A percentile compares a stretch with the other conserved stretches of the same genome.
Evolutionary conservation across 192 early-diverging fungal species (phyloP).

Genomic region (Coemansia sp.): DNA sequence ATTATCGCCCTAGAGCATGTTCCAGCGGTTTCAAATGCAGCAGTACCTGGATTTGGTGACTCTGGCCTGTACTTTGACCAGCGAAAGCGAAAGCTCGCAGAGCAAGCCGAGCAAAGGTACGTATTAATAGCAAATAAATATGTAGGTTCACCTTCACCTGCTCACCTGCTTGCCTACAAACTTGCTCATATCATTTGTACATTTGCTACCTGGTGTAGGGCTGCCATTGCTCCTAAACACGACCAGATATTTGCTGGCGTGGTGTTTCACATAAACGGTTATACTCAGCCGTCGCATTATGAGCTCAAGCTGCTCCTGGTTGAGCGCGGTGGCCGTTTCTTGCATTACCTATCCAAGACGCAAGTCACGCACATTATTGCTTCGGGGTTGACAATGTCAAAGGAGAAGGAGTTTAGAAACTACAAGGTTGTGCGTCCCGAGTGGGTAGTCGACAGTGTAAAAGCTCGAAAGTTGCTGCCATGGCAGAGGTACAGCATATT

Average conservation of each 20-base stretch:
- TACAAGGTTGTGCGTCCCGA: slow-evolving; percentile 70
- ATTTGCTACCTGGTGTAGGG: neutral
- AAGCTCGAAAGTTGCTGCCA: slow-evolving; percentile 60
- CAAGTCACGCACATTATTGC: slow-evolving; percentile 72
- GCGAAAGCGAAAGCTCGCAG: slow-evolving; percentile 46
- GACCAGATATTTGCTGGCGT: slow-evolving; percentile 41
- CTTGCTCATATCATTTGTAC: neutral
- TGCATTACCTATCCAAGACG: slow-evolving; percentile 61
- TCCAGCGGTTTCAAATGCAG: neutral
- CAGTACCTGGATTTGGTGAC: slow-evolving; percentile 34
- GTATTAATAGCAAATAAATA: neutral
- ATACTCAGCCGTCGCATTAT: slow-evolving; percentile 61
- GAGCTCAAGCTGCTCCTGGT: slow-evolving; percentile 59
- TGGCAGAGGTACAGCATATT: slow-evolving; percentile 63
- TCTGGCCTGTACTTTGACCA: slow-evolving; percentile 37
- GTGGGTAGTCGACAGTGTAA: slow-evolving; percentile 78
- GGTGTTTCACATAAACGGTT: slow-evolving; percentile 70
- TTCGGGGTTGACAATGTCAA: slow-evolving; percentile 63
- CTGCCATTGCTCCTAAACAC: slow-evolving; percentile 6
- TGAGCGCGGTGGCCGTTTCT: slow-evolving; percentile 58
- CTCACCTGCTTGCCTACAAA: neutral
- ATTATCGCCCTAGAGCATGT: neutral
- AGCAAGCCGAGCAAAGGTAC: slow-evolving; percentile 34
- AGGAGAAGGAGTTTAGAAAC: slow-evolving; percentile 64
- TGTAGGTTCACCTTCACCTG: neutral